Evolutionary conservation across 495 filamentous ascomycete genomes (phyloP), one percentile per base, ranked within the genome.

Genomic region (Lophiostoma macrostomum): DNA sequence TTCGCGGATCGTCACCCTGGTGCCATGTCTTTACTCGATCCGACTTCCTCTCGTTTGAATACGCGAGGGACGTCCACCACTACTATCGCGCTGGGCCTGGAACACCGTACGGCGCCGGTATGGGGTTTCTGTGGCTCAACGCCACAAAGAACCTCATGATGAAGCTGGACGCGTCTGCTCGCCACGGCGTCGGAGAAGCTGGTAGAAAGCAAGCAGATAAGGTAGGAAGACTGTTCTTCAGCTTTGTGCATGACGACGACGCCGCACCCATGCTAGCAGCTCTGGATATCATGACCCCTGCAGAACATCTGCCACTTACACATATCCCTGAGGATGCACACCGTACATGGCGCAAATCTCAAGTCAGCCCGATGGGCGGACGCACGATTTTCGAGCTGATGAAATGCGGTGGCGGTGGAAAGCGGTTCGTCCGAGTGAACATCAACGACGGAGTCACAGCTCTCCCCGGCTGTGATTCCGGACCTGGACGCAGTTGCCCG

Each of bases 101-200:
- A 8, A 83, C 77, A 40, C 69, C 68, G 28, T 82, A 77, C 52
- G 76, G 73, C n/a, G 71, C 67, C 12, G 69, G 72, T 0, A 81
- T 83, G 77, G 80, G 80, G 7, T 82, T 74, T 75, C 66, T 84
- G 13, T 84, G 80, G 80, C 52, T 84, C 50, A 81, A 84, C 66
- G 77, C 80, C 12, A 82, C 80, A 1, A 65, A 73, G 12, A 65
- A 70, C 41, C 64, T 84, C 28, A 64, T 84, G 42, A 53, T 58
- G 8, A 50, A 71, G n/a, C n/a, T n/a, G n/a, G n/a, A n/a, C n/a
- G n/a, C n/a, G n/a, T n/a, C n/a, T n/a, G n/a, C n/a, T n/a, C n/a
- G n/a, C n/a, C n/a, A n/a, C n/a, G n/a, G n/a, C n/a, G n/a, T n/a
- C n/a, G n/a, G n/a, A n/a, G n/a, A n/a, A n/a, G n/a, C n/a, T n/a